Conservation (phyloP, 1,284 basidiomycete species). For the Volvariella volvacea region DNA sequence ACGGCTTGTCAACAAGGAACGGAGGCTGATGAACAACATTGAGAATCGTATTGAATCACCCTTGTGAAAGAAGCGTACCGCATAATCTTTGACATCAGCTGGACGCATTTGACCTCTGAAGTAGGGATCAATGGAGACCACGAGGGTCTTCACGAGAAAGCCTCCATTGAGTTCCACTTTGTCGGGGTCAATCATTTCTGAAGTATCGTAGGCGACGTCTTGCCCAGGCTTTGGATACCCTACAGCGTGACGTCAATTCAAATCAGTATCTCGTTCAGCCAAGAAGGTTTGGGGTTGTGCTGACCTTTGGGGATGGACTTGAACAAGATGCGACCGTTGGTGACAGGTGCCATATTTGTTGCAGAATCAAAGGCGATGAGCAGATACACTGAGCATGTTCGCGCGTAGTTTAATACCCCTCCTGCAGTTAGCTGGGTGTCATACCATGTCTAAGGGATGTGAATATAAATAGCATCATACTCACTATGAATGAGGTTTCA, state of each 20-base stretch:
- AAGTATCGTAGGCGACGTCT: constrained; percentile 34
- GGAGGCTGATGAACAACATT: constrained; percentile 14
- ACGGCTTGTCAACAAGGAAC: constrained; percentile 36
- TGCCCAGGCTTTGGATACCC: constrained; percentile 38
- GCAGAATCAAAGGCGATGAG: too few relatives aligned
- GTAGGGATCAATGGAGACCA: constrained; percentile 37
- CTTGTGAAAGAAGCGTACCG: constrained; percentile 11
- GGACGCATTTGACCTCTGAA: constrained; percentile 25
- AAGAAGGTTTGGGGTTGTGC: too few relatives aligned
- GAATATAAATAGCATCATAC: too few relatives aligned
- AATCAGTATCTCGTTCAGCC: background rate
- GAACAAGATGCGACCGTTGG: constrained; percentile 26
- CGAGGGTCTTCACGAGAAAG: constrained; percentile 36
- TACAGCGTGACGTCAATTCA: constrained; percentile 7
- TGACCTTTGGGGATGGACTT: constrained; percentile 21
- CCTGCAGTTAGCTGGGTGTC: too few relatives aligned
- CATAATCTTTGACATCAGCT: constrained; percentile 13
- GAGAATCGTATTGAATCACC: background rate
- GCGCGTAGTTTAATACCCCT: too few relatives aligned
- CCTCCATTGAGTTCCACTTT: constrained; percentile 36
- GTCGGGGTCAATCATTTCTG: constrained; percentile 39
- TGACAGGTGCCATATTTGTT: constrained; percentile 17
- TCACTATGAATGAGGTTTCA: too few relatives aligned
- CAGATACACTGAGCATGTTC: too few relatives aligned
- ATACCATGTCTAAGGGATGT: too few relatives aligned